These are phyloP conservation scores for Pinus taeda DNA, from an alignment of 75 land plant genomes.

Conservation along the genomic window DNA sequence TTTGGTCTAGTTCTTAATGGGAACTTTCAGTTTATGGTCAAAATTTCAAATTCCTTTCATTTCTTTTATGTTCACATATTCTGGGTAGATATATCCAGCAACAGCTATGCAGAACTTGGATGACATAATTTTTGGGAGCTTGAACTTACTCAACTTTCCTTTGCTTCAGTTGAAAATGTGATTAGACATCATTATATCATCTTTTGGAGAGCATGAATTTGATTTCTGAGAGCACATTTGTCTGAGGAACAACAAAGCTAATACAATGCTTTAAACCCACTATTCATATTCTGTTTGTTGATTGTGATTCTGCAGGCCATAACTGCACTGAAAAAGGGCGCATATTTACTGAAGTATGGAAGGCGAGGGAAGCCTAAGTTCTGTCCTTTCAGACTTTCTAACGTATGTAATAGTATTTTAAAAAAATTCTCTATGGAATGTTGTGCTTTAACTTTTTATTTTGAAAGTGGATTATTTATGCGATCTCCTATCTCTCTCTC, in stretches of 20 bases:
- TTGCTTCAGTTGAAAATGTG: background rate
- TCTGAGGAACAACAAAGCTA: background rate
- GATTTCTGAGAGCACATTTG: background rate
- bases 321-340: slow-evolving; percentile 70
- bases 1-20: background rate
- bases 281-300: background rate
- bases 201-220: background rate
- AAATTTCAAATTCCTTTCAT: background rate
- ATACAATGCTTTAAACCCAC: background rate
- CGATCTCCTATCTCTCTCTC: background rate
- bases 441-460: background rate
- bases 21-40: background rate
- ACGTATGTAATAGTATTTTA: slow-evolving; percentile 32
- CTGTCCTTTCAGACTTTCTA: slow-evolving; percentile 80
- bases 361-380: slow-evolving; percentile 85
- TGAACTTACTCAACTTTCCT: background rate
- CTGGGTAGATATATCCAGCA: background rate
- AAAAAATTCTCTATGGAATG: background rate
- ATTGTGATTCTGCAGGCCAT: slow-evolving; percentile 52
- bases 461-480: background rate
- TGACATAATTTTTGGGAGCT: background rate
- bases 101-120: background rate
- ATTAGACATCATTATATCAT: background rate
- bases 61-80: too few species aligned
- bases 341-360: slow-evolving; percentile 72